Evolutionary conservation across 768 basidiomycete species (phyloP), one percentile per base, ranked within the genome.

Genomic region (Suillus clintonianus): DNA sequence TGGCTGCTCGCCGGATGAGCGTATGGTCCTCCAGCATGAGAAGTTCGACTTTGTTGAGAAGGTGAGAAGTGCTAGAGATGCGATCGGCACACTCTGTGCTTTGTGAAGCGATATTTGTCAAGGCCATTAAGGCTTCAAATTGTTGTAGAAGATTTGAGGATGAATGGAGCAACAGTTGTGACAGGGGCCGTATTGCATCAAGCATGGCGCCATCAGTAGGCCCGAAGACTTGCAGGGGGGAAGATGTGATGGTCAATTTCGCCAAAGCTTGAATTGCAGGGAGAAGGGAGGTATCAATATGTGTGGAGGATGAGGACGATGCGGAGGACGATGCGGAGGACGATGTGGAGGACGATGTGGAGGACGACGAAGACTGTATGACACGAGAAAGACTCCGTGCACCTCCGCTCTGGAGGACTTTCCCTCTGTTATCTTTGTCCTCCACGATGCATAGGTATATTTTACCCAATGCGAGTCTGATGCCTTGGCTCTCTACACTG

Each of bases 101-200:
- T 59, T 92, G 83, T 19, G 95, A 95, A 0, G 97, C 89, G 48
- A 99, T 78, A 73, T 99, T 99, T 9, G 97, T 99, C 59, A 99
- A 82, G 1, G 95, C 96, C 97, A 99, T 98, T 69, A 96, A 81
- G 4, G 89, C 88, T 75, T 99, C 97, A 70, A 99, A 99, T 45
- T 85, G 85, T 71, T 97, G 94, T 7, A 99, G 79, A 39, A 91
- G 83, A 53, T 78, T 88, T 10, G 93, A 85, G 0, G 86, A 82
- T 1, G 86, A 77, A 70, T 91, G 87, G 45, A 86, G 84, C 41
- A 99, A 81, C 61, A 97, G 79, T 34, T 87, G 72, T 10, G 90
- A 85, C 57, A 99, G 81, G 0, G 95, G 95, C 2, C 89, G 84
- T 62, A 97, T 87, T n/a, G 88, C 88, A 72, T 98, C 94, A 70